Evolutionary conservation across 352 stramenopile species (phyloP), one percentile per base, ranked within the genome.

Genomic region (Phytophthora boehmeriae): DNA sequence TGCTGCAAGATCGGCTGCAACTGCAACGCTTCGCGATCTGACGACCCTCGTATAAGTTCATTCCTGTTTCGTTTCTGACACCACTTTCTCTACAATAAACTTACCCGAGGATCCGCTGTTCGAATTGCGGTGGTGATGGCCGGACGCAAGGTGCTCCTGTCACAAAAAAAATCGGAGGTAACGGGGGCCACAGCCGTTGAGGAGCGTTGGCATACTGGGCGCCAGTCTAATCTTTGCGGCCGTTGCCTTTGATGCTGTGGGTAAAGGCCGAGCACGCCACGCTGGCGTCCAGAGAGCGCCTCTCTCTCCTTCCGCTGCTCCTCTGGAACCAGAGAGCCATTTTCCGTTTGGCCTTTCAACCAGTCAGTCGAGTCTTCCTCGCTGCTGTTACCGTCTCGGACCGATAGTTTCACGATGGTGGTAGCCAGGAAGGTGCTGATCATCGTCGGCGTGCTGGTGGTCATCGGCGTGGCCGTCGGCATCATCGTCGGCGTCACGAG

Each of bases 401-500:
- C 10, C 10, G 8, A 5, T 30, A 28, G 17, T 20, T 49, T 10
- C 23, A 65, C 32, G n/a, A 76, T 76, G 68, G 64, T 76, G 14
- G 68, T 50, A 53, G 52, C 69, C 16, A 61, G 69, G 16, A 92
- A 92, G 61, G 74, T 78, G 48, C 75, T 92, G 43, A 80, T 95
- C 56, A 76, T 87, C 59, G 56, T 90, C 48, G 77, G 73, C 63
- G 70, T 89, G 39, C 68, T 93, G 43, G 70, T 93, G 52, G 75
- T 86, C 35, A 84, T 95, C 50, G 86, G 80, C 42, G 65, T 79
- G 19, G 74, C 58, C 22, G 66, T 92, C 22, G 83, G 79, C 52
- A 69, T 91, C 28, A 88, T 92, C 60, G 77, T 92, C 8, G 78
- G 69, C 6, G 77, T 91, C 43, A 90, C 82, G 2, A 57, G 69